Conservation (phyloP, 148 eudicot genomes). For the Bassia scoparia region DNA sequence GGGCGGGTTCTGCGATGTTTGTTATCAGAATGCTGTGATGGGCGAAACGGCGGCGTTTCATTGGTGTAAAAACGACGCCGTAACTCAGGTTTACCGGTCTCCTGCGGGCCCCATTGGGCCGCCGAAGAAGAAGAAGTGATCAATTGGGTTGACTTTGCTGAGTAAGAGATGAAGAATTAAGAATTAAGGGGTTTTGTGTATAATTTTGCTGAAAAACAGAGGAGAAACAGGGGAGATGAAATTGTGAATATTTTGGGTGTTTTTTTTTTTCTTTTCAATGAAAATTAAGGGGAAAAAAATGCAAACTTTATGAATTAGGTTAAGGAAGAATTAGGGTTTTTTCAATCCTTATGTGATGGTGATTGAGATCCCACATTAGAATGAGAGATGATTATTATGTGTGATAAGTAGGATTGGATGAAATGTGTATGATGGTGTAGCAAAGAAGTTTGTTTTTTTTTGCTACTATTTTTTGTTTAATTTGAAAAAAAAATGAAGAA, state of each 20-base stretch:
- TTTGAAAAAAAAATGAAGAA: background rate
- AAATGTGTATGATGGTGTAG: background rate
- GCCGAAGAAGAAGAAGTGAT: conserved; percentile 21
- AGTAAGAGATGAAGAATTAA: too few species aligned
- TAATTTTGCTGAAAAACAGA: background rate
- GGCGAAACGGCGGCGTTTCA: conserved; percentile 43
- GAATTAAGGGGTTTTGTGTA: background rate
- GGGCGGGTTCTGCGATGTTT: conserved; percentile 34
- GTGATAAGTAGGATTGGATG: background rate
- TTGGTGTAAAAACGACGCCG: conserved; percentile 40
- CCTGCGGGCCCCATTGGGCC: conserved; percentile 50
- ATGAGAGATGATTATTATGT: background rate
- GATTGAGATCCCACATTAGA: conserved; percentile 5
- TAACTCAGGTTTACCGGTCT: conserved; percentile 30
- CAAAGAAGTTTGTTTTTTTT: background rate
- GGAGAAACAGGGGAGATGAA: conserved; percentile 6
- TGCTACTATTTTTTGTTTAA: background rate
- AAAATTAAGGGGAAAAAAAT: background rate
- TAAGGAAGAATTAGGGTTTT: background rate
- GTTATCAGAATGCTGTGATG: conserved; percentile 15
- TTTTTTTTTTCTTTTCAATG: background rate
- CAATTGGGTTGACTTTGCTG: background rate
- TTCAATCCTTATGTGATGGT: background rate
- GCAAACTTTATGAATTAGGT: background rate
- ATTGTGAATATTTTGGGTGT: background rate